Evolutionary conservation across 2,329 filamentous ascomycete species (phyloP), one percentile per base, ranked within the genome.

Genomic region (Pyrenochaeta sp.): DNA sequence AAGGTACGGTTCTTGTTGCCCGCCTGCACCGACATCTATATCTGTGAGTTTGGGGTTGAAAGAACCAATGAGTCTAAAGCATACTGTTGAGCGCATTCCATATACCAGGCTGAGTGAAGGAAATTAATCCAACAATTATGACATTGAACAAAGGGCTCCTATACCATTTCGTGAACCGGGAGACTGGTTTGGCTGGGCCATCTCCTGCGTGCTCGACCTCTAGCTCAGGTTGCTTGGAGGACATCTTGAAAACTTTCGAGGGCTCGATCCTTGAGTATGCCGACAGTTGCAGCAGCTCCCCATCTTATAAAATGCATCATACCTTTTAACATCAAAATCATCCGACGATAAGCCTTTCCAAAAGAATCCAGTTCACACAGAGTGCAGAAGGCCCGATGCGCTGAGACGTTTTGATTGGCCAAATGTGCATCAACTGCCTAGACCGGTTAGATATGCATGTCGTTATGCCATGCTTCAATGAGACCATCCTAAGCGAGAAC

Each of bases 101-200:
- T 24, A 83, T 81, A 2, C 80, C 81, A 0, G 80, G 80, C 40
- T 81, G 79, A 1, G 79, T 80, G 64, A 83, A 83, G 3, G 77
- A 78, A 22, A 78, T 78, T 46, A 79, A 59, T 22, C 81, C 81
- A 4, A 82, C 78, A 19, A 83, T 55, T 39, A 82, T 78, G 49
- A 81, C 80, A 56, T 83, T 81, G 69, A 80, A 83, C 0, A 83
- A 67, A 3, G 81, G 81, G 43, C 79, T 80, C 15, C 81, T 78
- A 62, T 81, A 83, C 62, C 67, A 69, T 37, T 62, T 46, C 24
- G 67, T 68, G 50, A 69, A 69, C 19, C 56, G 52, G 10, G 69
- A 72, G 4, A 68, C 49, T 4, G 52, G 52, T 27, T 69, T 69
- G 9, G 34, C 22, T 2, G 39, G 22, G 22, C 30, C 32, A 40